Conservation (phyloP, 2,329 filamentous ascomycete species). For the Pezicula radicicola region DNA sequence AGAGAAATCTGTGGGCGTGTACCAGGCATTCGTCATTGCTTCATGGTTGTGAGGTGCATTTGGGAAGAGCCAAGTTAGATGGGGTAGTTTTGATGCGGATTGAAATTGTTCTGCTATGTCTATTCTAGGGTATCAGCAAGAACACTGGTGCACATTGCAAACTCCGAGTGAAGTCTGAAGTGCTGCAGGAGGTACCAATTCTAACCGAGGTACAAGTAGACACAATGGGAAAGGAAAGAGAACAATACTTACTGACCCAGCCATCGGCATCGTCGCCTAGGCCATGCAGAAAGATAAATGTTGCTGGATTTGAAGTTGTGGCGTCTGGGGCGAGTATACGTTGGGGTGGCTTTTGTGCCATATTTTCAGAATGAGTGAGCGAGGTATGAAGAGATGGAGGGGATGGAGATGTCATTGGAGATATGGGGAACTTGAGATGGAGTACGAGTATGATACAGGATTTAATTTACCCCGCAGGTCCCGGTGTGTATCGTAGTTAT, state of each 20-base stretch:
- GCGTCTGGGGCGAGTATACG: conserved; percentile 35
- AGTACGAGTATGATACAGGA: no score
- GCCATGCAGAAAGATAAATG: conserved; percentile 88
- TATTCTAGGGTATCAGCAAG: conserved; percentile 11
- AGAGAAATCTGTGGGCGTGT: conserved; percentile 35
- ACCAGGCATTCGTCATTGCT: conserved; percentile 44
- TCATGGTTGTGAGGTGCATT: conserved; percentile 45
- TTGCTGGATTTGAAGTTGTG: conserved; percentile 79
- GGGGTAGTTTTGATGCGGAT: conserved; percentile 41
- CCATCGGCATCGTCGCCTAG: conserved; percentile 77
- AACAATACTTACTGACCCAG: conserved; percentile 51
- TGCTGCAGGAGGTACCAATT: background rate
- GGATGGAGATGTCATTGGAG: no score
- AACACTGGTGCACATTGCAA: no score
- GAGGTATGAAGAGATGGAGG: no score
- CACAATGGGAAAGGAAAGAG: background rate
- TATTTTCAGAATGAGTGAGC: no score
- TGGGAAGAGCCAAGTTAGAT: conserved; percentile 47
- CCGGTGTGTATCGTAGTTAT: no score
- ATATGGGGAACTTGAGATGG: no score
- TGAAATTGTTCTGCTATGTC: conserved; percentile 45
- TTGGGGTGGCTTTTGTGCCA: conserved; percentile 8
- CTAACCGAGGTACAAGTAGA: no score
- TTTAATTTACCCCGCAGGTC: no score
- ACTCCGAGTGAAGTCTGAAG: background rate